These are phyloP conservation scores for Crotalaria pallida DNA, from an alignment of 306 rosid genomes.

Conservation along the genomic window DNA sequence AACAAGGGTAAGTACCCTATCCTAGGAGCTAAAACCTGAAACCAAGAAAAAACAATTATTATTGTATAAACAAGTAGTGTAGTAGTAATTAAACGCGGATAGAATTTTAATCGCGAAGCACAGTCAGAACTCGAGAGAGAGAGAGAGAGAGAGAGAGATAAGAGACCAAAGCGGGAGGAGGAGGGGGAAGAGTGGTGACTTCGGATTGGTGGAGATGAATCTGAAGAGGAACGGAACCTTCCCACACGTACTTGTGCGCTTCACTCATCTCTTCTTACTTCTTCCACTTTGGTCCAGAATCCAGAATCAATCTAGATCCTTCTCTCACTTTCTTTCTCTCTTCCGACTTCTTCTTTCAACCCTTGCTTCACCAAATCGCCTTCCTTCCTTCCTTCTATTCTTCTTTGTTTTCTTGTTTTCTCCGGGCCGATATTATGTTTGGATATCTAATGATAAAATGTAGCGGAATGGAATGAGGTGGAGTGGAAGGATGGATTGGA, in stretches of 20 bases:
- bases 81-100: neutral
- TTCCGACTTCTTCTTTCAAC: too few relatives aligned
- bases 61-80: too few relatives aligned
- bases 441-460: too few relatives aligned
- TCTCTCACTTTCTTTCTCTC: neutral
- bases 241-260: conserved; percentile 72
- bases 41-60: neutral
- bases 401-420: neutral
- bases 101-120: too few relatives aligned
- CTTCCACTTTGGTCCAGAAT: too few relatives aligned
- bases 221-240: conserved; percentile 79
- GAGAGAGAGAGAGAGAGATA: neutral
- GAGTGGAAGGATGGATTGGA: too few relatives aligned
- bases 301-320: too few relatives aligned
- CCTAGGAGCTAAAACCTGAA: conserved; percentile 88
- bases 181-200: conserved; percentile 84
- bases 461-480: too few relatives aligned
- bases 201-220: conserved; percentile 90
- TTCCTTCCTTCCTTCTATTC: conserved; percentile 1
- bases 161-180: conserved; percentile 72
- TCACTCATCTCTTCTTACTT: conserved; percentile 37
- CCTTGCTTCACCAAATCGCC: neutral
- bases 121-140: too few relatives aligned
- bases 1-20: conserved; percentile 80
- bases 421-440: too few relatives aligned